phyloP scores from a whole-genome alignment of 768 basidiomycete species.

The Exsudoporus frostii region DNA sequence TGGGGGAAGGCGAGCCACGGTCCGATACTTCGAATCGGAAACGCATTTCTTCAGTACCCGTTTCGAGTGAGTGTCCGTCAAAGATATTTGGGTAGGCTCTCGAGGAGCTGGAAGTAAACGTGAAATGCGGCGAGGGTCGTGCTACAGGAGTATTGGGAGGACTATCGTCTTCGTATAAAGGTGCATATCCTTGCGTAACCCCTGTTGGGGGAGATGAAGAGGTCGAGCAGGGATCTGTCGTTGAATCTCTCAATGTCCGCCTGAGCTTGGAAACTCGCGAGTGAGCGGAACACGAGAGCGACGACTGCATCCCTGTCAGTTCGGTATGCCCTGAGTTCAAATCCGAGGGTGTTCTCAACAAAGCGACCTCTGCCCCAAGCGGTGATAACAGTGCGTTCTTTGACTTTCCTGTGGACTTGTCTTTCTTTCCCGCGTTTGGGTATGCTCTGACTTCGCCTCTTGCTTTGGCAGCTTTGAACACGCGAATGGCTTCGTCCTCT shows the following conservation, averaged over 20 bases:
- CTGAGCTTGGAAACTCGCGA: slow-evolving; percentile 8
- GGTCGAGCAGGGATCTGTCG: slow-evolving; percentile 2
- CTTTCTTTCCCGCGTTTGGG: background rate
- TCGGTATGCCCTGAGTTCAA: background rate
- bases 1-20: background rate
- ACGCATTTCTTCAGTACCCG: background rate
- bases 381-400: slow-evolving; percentile 16
- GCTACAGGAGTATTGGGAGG: slow-evolving; percentile 3
- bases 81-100: slow-evolving; percentile 12
- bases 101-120: slow-evolving; percentile 17
- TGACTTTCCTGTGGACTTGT: background rate
- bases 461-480: slow-evolving; percentile 28
- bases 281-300: background rate
- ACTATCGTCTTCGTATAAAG: slow-evolving; percentile 17
- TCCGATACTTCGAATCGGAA: slow-evolving; percentile 6
- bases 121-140: slow-evolving; percentile 15
- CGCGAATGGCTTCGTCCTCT: slow-evolving; percentile 39
- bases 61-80: background rate
- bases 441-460: slow-evolving; percentile 29
- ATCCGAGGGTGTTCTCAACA: slow-evolving; percentile 15
- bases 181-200: slow-evolving; percentile 18
- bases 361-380: slow-evolving; percentile 9
- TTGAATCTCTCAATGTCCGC: slow-evolving; percentile 8
- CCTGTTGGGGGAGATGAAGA: slow-evolving; percentile 27
- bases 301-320: background rate